phyloP scores from a whole-genome alignment of 768 basidiomycete species.

The Trametes punicea region DNA sequence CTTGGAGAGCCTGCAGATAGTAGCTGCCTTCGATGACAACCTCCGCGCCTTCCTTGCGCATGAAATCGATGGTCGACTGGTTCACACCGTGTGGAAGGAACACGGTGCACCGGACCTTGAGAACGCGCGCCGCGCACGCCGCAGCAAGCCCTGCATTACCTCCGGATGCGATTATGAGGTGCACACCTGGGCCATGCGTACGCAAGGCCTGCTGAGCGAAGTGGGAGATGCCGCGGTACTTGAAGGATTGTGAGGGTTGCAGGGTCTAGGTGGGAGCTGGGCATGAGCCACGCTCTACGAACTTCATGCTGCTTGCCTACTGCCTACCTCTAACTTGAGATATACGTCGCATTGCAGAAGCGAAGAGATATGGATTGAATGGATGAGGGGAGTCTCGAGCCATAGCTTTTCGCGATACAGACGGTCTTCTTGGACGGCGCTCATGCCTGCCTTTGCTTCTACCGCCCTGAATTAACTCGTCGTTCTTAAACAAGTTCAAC shows the following conservation, averaged over 20 bases:
- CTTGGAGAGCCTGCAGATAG: constrained; percentile 55
- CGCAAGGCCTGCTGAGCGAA: constrained; percentile 52
- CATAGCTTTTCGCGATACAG: constrained; percentile 37
- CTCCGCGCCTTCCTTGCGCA: constrained; percentile 53
- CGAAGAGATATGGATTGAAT: constrained; percentile 56
- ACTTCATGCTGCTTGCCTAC: background rate
- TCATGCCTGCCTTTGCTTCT: background rate
- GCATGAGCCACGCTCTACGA: background rate
- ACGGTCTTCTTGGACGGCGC: background rate
- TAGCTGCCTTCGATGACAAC: constrained; percentile 54
- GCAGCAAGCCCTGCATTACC: constrained; percentile 81
- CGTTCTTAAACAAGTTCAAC: too few relatives aligned
- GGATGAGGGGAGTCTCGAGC: constrained; percentile 63
- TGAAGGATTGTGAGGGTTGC: constrained; percentile 74
- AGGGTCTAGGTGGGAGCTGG: constrained; percentile 46
- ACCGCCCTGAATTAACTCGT: too few relatives aligned
- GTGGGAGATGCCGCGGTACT: constrained; percentile 66
- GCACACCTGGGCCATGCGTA: constrained; percentile 49
- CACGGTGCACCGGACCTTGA: constrained; percentile 61
- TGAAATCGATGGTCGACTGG: constrained; percentile 44
- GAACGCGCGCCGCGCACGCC: constrained; percentile 55
- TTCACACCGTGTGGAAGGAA: constrained; percentile 58
- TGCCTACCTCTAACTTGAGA: constrained; percentile 68
- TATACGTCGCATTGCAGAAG: constrained; percentile 50
- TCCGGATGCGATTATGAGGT: constrained; percentile 68